Conservation (phyloP, 371 early-diverging fungal species). For the Saksenaea oblongispora region DNA sequence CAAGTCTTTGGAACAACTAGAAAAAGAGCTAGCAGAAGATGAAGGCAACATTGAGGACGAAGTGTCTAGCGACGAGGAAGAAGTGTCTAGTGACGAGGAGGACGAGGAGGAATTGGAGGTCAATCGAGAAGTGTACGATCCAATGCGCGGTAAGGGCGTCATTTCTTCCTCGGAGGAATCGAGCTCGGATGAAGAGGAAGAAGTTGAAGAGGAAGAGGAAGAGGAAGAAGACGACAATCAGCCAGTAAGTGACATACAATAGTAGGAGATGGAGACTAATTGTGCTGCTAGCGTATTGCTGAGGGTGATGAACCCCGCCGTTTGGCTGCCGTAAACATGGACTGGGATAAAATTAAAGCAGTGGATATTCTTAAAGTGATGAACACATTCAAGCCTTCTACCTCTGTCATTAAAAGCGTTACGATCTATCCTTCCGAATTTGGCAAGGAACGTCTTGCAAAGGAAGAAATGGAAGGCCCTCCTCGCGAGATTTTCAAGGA, state of each 20-base stretch:
- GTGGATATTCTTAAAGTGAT: conserved; percentile 88
- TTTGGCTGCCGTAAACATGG: conserved; percentile 94
- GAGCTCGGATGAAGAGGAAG: conserved; percentile 55
- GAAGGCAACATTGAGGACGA: conserved; percentile 39
- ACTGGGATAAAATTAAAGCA: conserved; percentile 95
- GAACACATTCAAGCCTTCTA: conserved; percentile 81
- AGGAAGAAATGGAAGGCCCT: conserved; percentile 80
- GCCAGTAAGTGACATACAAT: conserved; percentile 19
- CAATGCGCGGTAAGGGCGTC: conserved; percentile 86
- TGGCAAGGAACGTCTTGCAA: conserved; percentile 87
- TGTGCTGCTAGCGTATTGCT: conserved; percentile 54
- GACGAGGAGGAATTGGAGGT: conserved; percentile 27
- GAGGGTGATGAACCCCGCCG: conserved; percentile 86
- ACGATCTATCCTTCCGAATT: conserved; percentile 94
- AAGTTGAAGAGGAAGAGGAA: conserved; percentile 50
- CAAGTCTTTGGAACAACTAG: conserved; percentile 40
- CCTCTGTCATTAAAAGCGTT: conserved; percentile 76
- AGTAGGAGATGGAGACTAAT: conserved; percentile 8
- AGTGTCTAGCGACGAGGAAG: conserved; percentile 21
- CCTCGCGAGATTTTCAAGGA: conserved; percentile 77
- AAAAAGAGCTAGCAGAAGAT: conserved; percentile 52
- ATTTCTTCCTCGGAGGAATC: conserved; percentile 64
- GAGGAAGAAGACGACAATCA: conserved; percentile 60
- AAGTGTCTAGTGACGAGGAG: conserved; percentile 21
- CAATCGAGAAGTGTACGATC: conserved; percentile 52